These are phyloP conservation scores for Draba incana DNA, from an alignment of 345 rosid species.

Conservation along the genomic window DNA sequence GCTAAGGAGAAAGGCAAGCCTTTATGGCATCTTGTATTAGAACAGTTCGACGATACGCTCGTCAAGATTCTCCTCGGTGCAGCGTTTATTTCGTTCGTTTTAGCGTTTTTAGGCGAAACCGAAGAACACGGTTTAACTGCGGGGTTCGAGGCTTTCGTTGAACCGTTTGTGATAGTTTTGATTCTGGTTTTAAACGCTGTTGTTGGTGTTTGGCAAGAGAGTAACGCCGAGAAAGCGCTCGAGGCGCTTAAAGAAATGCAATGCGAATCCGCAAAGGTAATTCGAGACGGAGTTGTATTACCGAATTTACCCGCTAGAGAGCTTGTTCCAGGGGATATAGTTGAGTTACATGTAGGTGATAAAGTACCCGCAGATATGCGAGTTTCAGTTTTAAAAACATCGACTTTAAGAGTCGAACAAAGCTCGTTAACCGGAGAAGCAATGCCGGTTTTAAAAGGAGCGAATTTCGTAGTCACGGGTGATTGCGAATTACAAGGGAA, in stretches of 20 bases:
- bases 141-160: conserved; percentile 77
- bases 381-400: conserved; percentile 64
- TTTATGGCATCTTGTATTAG: conserved; percentile 73
- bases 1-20: conserved; percentile 86
- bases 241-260: conserved; percentile 96
- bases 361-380: conserved; percentile 96
- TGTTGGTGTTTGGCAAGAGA: conserved; percentile 98
- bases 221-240: conserved; percentile 87
- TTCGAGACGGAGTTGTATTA: conserved; percentile 68
- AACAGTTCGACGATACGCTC: conserved; percentile 87
- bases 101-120: conserved; percentile 69
- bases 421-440: conserved; percentile 94
- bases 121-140: conserved; percentile 50
- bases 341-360: conserved; percentile 81
- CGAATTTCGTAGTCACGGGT: conserved; percentile 50
- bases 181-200: conserved; percentile 76
- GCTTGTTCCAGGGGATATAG: conserved; percentile 89
- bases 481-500: conserved; percentile 90
- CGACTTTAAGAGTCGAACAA: conserved; percentile 85
- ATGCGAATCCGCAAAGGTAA: conserved; percentile 73
- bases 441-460: conserved; percentile 83
- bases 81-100: conserved; percentile 76
- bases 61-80: conserved; percentile 90
- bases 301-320: conserved; percentile 80
- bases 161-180: conserved; percentile 83